Conservation (phyloP, 2,329 filamentous ascomycete species). For the Botrytis fragariae region DNA sequence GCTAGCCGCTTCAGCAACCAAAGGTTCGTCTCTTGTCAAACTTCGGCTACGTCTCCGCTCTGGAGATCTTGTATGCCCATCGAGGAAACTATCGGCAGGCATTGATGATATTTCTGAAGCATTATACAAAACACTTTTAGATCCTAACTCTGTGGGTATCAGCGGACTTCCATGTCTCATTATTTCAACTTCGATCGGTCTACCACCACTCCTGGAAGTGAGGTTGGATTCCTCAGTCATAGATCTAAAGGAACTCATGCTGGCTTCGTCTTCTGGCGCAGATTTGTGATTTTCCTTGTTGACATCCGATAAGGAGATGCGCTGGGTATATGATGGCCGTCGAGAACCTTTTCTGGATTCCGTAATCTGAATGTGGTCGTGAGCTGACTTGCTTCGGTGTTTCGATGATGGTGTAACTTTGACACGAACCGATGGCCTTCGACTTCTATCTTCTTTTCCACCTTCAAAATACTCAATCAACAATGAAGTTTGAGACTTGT, state of each 20-base stretch:
- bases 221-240: conserved; percentile 77
- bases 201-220: conserved; percentile 54
- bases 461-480: conserved; percentile 76
- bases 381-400: conserved; percentile 45
- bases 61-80: conserved; percentile 43
- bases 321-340: conserved; percentile 66
- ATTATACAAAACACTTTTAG: conserved; percentile 61
- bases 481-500: conserved; percentile 66
- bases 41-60: conserved; percentile 37
- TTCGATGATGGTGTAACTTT: conserved; percentile 65
- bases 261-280: conserved; percentile 60
- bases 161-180: conserved; percentile 65
- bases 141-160: conserved; percentile 58
- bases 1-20: conserved; percentile 40
- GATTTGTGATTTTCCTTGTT: conserved; percentile 43
- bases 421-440: conserved; percentile 67
- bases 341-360: conserved; percentile 67
- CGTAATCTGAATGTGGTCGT: conserved; percentile 83
- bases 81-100: conserved; percentile 69
- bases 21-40: conserved; percentile 34
- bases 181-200: conserved; percentile 88
- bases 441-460: conserved; percentile 53
- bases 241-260: conserved; percentile 72
- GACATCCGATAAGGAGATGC: conserved; percentile 59
- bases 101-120: conserved; percentile 85